These are phyloP conservation scores for Pilatotrama ljubarskyi DNA, from an alignment of 768 basidiomycete species.

Conservation along the genomic window DNA sequence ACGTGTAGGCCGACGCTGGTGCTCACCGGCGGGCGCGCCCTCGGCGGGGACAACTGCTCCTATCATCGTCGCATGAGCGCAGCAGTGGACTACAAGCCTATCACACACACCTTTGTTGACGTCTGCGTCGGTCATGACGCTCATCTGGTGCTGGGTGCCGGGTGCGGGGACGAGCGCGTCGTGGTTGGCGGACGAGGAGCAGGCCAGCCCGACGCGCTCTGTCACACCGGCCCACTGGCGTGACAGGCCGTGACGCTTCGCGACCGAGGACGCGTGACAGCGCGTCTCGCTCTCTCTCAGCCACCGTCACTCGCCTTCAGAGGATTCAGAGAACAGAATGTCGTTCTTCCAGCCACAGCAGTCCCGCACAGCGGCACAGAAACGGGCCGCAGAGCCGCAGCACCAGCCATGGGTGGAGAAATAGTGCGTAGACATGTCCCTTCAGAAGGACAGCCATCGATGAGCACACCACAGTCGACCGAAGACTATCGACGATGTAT, in stretches of 20 bases:
- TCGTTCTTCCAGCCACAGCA: conserved; percentile 58
- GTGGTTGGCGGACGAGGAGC: conserved; percentile 13
- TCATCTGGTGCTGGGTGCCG: conserved; percentile 18
- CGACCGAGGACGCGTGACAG: conserved; percentile 32
- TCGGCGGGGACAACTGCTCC: neutral
- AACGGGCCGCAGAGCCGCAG: conserved; percentile 47
- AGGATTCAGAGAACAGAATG: conserved; percentile 46
- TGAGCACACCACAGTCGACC: conserved; percentile 64
- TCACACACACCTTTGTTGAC: conserved; percentile 35
- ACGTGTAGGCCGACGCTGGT: neutral
- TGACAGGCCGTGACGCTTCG: conserved; percentile 28
- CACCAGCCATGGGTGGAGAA: conserved; percentile 98
- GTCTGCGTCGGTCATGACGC: conserved; percentile 40
- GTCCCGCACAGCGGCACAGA: conserved; percentile 22
- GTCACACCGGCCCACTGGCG: conserved; percentile 35
- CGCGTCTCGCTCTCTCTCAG: conserved; percentile 31
- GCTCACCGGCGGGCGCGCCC: conserved; percentile 10
- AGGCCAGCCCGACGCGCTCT: conserved; percentile 26
- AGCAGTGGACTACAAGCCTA: neutral
- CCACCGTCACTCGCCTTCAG: neutral
- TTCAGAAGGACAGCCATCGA: neutral
- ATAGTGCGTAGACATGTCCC: conserved; percentile 61
- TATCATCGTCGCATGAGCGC: neutral
- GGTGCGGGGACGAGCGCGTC: neutral
- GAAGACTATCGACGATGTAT: conserved; percentile 96